phyloP scores from a whole-genome alignment of 345 rosid species.

The Boechera retrofracta region DNA sequence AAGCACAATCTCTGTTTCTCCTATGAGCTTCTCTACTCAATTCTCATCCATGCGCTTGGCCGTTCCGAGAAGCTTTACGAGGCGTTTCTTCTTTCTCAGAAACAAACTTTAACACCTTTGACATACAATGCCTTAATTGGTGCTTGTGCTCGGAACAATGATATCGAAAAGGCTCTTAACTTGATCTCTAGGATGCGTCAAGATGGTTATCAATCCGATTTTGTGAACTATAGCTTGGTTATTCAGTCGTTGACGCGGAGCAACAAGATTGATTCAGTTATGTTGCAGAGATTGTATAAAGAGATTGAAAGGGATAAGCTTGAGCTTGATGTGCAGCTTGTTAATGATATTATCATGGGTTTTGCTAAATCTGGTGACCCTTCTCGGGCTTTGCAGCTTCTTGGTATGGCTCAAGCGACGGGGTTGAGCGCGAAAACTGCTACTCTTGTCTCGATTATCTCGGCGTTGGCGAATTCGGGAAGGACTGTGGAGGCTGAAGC shows the following conservation, averaged over 20 bases:
- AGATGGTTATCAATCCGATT: constrained; percentile 88
- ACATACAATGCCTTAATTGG: constrained; percentile 93
- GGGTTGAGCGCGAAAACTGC: constrained; percentile 72
- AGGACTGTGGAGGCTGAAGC: constrained; percentile 89
- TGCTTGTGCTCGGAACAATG: constrained; percentile 88
- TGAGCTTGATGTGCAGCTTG: constrained; percentile 79
- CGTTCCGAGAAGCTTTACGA: constrained; percentile 95
- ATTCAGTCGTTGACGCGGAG: constrained; percentile 70
- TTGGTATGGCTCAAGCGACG: constrained; percentile 71
- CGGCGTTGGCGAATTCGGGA: constrained; percentile 66
- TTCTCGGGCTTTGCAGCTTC: constrained; percentile 63
- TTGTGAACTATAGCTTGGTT: constrained; percentile 82
- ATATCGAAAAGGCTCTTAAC: constrained; percentile 82
- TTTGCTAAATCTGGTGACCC: constrained; percentile 88
- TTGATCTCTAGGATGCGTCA: constrained; percentile 85
- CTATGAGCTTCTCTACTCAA: constrained; percentile 89
- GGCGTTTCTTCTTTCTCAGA: constrained; percentile 85
- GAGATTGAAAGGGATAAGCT: constrained; percentile 78
- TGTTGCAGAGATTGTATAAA: constrained; percentile 66
- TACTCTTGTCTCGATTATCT: constrained; percentile 67
- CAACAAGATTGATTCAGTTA: constrained; percentile 67
- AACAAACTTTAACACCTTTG: constrained; percentile 73
- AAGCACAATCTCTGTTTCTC: constrained; percentile 94
- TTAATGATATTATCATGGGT: constrained; percentile 79
- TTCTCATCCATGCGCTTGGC: constrained; percentile 92